Evolutionary conservation across 2,329 filamentous ascomycete genomes (phyloP).

Genomic region (Talaromyces atroroseus): DNA sequence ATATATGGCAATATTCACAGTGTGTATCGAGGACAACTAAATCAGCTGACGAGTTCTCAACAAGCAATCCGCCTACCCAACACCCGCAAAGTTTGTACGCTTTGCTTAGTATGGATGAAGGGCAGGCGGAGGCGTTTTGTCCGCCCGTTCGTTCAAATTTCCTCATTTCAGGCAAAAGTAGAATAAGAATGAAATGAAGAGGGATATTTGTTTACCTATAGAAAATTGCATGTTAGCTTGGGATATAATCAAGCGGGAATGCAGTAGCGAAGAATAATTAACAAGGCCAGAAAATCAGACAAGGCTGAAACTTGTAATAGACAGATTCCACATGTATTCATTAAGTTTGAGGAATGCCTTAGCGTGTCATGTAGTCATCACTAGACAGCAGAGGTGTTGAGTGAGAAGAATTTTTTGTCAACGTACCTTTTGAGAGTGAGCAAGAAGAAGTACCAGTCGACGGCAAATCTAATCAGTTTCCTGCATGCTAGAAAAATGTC

Average conservation of each 20-base stretch:
- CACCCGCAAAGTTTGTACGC: constrained; percentile 62
- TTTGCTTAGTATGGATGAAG: constrained; percentile 49
- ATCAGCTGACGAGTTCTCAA: constrained; percentile 66
- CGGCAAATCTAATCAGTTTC: background rate
- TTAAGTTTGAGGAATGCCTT: constrained; percentile 67
- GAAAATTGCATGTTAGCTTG: constrained; percentile 14
- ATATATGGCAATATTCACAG: background rate
- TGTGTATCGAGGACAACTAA: background rate
- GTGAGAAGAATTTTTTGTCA: constrained; percentile 8
- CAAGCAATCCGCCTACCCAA: constrained; percentile 52
- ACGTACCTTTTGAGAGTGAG: constrained; percentile 39
- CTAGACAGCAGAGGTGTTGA: constrained; percentile 21
- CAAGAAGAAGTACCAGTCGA: background rate
- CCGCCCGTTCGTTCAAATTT: constrained; percentile 65
- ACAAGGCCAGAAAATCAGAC: constrained; percentile 48
- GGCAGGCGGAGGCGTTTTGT: constrained; percentile 54
- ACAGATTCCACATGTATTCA: constrained; percentile 58
- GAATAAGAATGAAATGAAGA: constrained; percentile 13
- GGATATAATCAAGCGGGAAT: constrained; percentile 12
- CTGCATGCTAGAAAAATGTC: background rate
- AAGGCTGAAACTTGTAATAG: constrained; percentile 63
- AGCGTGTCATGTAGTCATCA: constrained; percentile 61
- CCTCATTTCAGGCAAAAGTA: constrained; percentile 44
- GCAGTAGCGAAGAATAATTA: constrained; percentile 6
- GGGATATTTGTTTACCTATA: constrained; percentile 10